Conservation (phyloP, 2,329 filamentous ascomycete genomes). For the Colletotrichum sp. region DNA sequence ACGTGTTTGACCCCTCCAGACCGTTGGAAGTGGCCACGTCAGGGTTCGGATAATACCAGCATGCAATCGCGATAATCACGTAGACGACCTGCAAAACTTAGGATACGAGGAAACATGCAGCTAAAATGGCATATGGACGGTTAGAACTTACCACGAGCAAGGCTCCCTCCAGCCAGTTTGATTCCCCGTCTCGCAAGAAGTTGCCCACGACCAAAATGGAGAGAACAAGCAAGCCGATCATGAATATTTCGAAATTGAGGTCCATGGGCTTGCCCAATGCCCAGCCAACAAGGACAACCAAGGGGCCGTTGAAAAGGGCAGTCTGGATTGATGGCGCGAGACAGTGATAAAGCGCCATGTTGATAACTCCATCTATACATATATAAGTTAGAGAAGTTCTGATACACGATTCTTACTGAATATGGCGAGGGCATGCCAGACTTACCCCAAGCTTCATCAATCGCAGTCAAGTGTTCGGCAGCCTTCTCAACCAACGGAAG, state of each 20-base stretch:
- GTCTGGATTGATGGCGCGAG: slow-evolving; percentile 78
- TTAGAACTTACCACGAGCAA: slow-evolving; percentile 62
- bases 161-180: slow-evolving; percentile 76
- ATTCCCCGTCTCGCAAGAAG: slow-evolving; percentile 75
- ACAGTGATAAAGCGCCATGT: slow-evolving; percentile 73
- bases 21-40: slow-evolving; percentile 38
- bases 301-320: slow-evolving; percentile 74
- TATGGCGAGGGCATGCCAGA: neutral
- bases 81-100: slow-evolving; percentile 37
- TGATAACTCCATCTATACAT: slow-evolving; percentile 61
- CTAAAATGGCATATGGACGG: neutral
- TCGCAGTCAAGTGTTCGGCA: slow-evolving; percentile 71
- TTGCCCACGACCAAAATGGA: slow-evolving; percentile 77
- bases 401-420: neutral
- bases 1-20: slow-evolving; percentile 22
- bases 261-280: slow-evolving; percentile 67
- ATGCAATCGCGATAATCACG: slow-evolving; percentile 48
- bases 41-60: slow-evolving; percentile 49
- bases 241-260: slow-evolving; percentile 78
- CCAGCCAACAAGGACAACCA: slow-evolving; percentile 76
- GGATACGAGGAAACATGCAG: neutral
- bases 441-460: slow-evolving; percentile 69
- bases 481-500: slow-evolving; percentile 73
- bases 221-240: slow-evolving; percentile 74
- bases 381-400: fast-evolving